These are phyloP conservation scores for Helotiales sp. DNA, from an alignment of 2,329 filamentous ascomycete genomes.

Conservation along the genomic window DNA sequence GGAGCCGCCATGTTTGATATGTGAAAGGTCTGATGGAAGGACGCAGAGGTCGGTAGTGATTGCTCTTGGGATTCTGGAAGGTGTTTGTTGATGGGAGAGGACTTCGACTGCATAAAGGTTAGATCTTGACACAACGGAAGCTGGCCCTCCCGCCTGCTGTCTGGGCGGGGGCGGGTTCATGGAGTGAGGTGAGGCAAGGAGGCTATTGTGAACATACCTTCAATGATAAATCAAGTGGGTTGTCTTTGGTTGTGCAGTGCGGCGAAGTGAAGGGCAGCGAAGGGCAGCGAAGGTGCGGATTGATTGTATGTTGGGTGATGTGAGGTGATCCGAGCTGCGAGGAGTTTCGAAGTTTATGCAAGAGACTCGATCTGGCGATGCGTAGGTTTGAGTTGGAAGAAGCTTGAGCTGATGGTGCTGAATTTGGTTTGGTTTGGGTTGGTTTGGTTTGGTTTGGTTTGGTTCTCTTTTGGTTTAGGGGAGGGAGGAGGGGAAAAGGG, in stretches of 20 bases:
- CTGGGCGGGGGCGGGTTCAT: slow-evolving; percentile 21
- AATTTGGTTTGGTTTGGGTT: not conserved
- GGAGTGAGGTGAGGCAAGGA: slow-evolving; percentile 16
- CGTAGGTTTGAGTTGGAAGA: not conserved
- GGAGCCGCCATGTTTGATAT: slow-evolving; percentile 65
- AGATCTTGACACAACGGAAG: slow-evolving; percentile 41
- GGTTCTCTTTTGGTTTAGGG: not conserved
- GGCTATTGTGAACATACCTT: slow-evolving; percentile 20
- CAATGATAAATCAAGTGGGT: slow-evolving; percentile 1
- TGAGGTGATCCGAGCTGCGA: slow-evolving; percentile 9
- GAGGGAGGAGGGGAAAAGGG: not conserved
- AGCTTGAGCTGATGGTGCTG: not conserved
- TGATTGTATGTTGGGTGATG: not conserved
- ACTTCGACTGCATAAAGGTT: slow-evolving; percentile 37
- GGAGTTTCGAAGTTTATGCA: slow-evolving; percentile 8
- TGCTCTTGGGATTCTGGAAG: slow-evolving; percentile 22
- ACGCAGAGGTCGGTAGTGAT: slow-evolving; percentile 14
- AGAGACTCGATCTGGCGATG: not conserved
- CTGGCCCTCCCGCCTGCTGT: slow-evolving; percentile 30
- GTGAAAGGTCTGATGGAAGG: slow-evolving; percentile 24
- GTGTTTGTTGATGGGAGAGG: slow-evolving; percentile 31
- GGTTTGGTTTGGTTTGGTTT: not conserved
- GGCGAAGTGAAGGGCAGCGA: not conserved
- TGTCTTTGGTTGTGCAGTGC: slow-evolving; percentile 6
- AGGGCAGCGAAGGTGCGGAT: not conserved